These are phyloP conservation scores for Pneumocystis wakefieldiae DNA, from an alignment of 1,139 yeast genomes.

Conservation along the genomic window DNA sequence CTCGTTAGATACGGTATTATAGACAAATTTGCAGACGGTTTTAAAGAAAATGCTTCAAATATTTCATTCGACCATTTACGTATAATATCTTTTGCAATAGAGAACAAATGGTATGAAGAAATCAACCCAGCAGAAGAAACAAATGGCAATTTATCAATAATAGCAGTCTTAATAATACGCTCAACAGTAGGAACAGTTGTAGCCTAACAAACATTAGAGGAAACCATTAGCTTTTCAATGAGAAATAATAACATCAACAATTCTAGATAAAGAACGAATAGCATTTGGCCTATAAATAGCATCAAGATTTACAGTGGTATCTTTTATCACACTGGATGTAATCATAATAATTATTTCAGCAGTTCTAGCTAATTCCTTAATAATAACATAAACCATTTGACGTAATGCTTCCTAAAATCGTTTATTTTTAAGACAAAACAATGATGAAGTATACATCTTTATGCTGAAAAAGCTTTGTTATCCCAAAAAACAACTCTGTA, in stretches of 20 bases:
- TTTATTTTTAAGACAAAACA: not conserved
- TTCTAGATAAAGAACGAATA: slow-evolving; percentile 76
- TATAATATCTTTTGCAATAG: slow-evolving; percentile 80
- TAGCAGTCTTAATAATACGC: slow-evolving; percentile 79
- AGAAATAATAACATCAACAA: slow-evolving; percentile 39
- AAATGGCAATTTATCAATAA: slow-evolving; percentile 79
- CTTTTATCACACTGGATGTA: slow-evolving; percentile 94
- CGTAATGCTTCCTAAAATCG: slow-evolving; percentile 46
- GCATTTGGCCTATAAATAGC: slow-evolving; percentile 85
- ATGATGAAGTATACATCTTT: slow-evolving; percentile 33
- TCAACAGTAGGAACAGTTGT: slow-evolving; percentile 90
- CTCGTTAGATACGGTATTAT: slow-evolving; percentile 8
- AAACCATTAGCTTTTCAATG: not conserved
- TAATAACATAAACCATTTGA: slow-evolving; percentile 85
- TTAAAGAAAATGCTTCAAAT: slow-evolving; percentile 66
- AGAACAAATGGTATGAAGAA: slow-evolving; percentile 76
- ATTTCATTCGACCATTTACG: slow-evolving; percentile 89
- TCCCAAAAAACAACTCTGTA: slow-evolving; percentile 81
- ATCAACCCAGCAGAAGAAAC: slow-evolving; percentile 87
- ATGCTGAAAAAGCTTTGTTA: slow-evolving; percentile 88
- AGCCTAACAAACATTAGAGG: slow-evolving; percentile 24
- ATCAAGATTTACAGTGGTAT: slow-evolving; percentile 72
- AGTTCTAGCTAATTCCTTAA: slow-evolving; percentile 70
- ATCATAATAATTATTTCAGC: slow-evolving; percentile 95
- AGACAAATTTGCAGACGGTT: slow-evolving; percentile 26